Base-by-base conservation (phyloP, 306 rosid genomes). In the Sophora flavescens region DNA sequence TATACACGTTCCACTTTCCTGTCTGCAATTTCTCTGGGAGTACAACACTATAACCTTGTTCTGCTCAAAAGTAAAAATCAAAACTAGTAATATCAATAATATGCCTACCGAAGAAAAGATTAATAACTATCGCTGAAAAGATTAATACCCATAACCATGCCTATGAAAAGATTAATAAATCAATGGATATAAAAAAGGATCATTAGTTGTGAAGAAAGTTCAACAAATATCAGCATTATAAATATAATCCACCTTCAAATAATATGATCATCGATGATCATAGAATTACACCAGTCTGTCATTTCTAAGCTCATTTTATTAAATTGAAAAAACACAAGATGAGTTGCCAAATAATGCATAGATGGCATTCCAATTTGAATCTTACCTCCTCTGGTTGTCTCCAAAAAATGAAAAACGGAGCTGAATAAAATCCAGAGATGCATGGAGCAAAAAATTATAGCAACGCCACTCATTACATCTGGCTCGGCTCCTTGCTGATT, bases 1-100 rank as follows among this genome's bases (percentile, higher is more conserved):
- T 91, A 86, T 89, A 87, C 17, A 95, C 99, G 38, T 92, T 92
- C 99, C 99, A 95, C 76, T 92, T 92, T 84, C 99, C 99, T 56
- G 92, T 90, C 50, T 87, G 88, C 86, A 95, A 73, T 88, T 92
- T 95, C 91, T 92, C 97, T 9, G 99, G 99, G 85, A 95, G 97
- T 64, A 90, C 96, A 71, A 91, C 92, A 78, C 99, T 89, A 85
- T 87, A 89, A 71, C 97, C 96, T 78, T 91, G 92, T 72, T 86
- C 99, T 95, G 98, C 80, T 87, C 63, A 79, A 60, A 87, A 83
- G 78, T 70, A 77, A 84, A 67, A 59, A 74, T 64, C 56, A 79
- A 73, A 72, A 74, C 18, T 16, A 60, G 68, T 13, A 38, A 73
- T 67, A 66, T 76, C 65, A 89, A 56, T 16, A 70, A 30, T 38